These are phyloP conservation scores for Malus sylvestris DNA, from an alignment of 306 rosid species.

Conservation along the genomic window DNA sequence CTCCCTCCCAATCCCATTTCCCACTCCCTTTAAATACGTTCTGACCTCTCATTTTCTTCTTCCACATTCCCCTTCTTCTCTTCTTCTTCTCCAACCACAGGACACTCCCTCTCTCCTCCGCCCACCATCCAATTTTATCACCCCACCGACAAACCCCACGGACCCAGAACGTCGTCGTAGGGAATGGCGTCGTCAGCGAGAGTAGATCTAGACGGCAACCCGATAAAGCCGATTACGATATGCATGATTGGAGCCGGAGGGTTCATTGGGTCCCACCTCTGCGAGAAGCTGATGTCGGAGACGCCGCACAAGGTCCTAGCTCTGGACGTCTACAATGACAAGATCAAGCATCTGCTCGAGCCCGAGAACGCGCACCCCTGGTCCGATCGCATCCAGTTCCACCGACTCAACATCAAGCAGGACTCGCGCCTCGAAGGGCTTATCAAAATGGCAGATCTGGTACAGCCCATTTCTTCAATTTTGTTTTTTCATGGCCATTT, in stretches of 20 bases:
- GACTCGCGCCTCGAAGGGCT: conserved; percentile 89
- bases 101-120: neutral
- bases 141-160: neutral
- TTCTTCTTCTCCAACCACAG: neutral
- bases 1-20: neutral
- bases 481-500: neutral
- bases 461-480: conserved; percentile 14
- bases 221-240: conserved; percentile 67
- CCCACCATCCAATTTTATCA: neutral
- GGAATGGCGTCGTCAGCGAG: conserved; percentile 52
- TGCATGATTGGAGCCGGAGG: conserved; percentile 98
- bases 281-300: conserved; percentile 73
- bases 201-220: conserved; percentile 73
- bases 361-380: conserved; percentile 50
- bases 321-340: conserved; percentile 77
- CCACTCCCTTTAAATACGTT: neutral
- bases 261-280: conserved; percentile 88
- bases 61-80: neutral
- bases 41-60: neutral
- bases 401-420: conserved; percentile 84
- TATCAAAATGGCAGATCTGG: conserved; percentile 91
- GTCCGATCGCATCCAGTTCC: conserved; percentile 77
- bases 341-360: conserved; percentile 81
- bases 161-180: neutral
- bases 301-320: conserved; percentile 82